Conservation (phyloP, 352 stramenopile genomes). For the Phytophthora gonapodyides region DNA sequence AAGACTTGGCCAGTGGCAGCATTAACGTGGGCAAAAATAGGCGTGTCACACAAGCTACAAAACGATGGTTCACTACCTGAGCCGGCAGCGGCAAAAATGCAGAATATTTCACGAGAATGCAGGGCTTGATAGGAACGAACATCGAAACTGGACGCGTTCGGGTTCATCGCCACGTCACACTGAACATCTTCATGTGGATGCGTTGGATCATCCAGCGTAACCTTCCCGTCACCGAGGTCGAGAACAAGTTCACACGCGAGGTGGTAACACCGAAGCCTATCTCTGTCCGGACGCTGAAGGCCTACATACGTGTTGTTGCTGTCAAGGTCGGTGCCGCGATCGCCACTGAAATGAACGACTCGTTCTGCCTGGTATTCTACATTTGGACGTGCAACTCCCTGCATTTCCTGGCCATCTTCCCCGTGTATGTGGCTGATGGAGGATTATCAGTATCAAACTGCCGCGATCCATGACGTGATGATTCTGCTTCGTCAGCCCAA, state of each 20-base stretch:
- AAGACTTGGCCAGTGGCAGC: no score
- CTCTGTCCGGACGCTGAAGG: neutral
- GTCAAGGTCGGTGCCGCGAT: neutral
- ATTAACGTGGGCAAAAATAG: no score
- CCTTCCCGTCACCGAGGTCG: conserved; percentile 1
- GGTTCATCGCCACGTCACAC: conserved; percentile 14
- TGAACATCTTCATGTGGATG: conserved; percentile 12
- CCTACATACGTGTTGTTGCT: neutral
- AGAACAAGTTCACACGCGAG: conserved; percentile 10
- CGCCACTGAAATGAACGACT: neutral
- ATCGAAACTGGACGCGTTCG: neutral
- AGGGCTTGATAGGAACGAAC: no score
- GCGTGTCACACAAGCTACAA: no score
- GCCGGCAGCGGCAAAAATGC: no score
- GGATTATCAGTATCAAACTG: neutral
- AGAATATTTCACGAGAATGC: no score
- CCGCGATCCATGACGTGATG: neutral
- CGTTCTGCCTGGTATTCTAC: conserved; percentile 1
- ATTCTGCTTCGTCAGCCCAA: conserved; percentile 9
- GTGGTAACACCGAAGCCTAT: neutral
- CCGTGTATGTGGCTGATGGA: neutral
- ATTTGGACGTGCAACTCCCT: neutral
- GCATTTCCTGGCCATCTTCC: conserved; percentile 3
- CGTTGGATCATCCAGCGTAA: neutral
- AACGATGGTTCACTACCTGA: no score